Base-by-base conservation (phyloP, 352 stramenopile species). In the Phytophthora lateralis region DNA sequence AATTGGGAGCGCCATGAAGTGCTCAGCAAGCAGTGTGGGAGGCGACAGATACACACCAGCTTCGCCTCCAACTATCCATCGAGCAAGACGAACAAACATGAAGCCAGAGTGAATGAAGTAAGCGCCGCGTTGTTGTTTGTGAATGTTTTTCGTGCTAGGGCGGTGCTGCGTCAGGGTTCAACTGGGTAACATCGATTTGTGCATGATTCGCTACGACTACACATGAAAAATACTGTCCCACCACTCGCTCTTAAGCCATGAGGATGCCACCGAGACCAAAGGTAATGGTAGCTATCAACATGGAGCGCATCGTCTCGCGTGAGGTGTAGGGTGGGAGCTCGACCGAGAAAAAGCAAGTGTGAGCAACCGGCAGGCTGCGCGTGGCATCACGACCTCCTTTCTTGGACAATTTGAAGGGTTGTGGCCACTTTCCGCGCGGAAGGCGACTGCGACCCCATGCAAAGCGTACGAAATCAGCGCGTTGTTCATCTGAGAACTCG, bases 291-390 rank as follows among this genome's bases (percentile, higher is more conserved):
- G 90, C 95, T 29, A 98, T 78, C 30, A 98, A 70, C 73, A 97
- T 96, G 46, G 82, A 88, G 26, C 77, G 82, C 91, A 98, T 98
- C 44, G 86, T 88, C 26, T 97, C 86, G 39, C 89, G 78, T 2
- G 88, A 98, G 37, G 81, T 94, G 73, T 98, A 98, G 14, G 89
- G 88, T 27, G 95, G 95, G 26, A 98, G 65, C 66, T 98, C 95
- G 49, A 98, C 82, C 21, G 89, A 96, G 69, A 98, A 98, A 78
- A 98, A 98, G 71, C 95, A 98, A 42, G 95, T 98, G 73, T 98
- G 95, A 30, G 90, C 93, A 8, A 98, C 89, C 0, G 92, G 93
- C n/a, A 98, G 68, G 37, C 87, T 93, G 20, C 83, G 65, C 11
- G 65, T 89, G 49, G 75, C 79, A 64, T 97, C 89, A 18, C 89